Percentiles rank a stretch among this genome's conserved stretches.
These are phyloP conservation scores for Colletotrichum australisinense DNA, from an alignment of 2,329 filamentous ascomycete genomes.

Conservation along the genomic window DNA sequence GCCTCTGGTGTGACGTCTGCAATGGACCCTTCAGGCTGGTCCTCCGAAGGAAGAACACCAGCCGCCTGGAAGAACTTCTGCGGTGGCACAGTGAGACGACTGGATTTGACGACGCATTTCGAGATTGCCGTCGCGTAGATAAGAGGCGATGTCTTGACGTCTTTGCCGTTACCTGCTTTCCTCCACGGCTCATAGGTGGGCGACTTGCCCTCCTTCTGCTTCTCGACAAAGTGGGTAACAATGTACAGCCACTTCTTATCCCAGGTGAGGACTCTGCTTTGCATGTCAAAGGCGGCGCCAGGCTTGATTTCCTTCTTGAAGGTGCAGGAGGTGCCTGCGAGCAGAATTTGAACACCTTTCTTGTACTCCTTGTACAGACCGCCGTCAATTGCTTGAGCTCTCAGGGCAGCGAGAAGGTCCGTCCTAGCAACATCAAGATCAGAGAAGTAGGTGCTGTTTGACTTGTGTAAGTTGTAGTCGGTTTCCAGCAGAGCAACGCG, in stretches of 20 bases:
- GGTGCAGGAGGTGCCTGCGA: conserved; percentile 78
- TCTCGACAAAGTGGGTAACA: conserved; percentile 45
- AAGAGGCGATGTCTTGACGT: conserved; percentile 28
- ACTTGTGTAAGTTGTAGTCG: conserved; percentile 81
- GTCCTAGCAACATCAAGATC: conserved; percentile 68
- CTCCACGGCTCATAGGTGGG: conserved; percentile 51
- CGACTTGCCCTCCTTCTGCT: conserved; percentile 50
- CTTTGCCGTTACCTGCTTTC: conserved; percentile 54
- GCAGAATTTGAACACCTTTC: conserved; percentile 64
- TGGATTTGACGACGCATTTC: conserved; percentile 87
- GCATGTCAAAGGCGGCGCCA: conserved; percentile 78
- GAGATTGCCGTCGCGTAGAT: conserved; percentile 74
- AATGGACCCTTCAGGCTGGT: background rate
- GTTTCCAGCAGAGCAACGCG: conserved; percentile 69
- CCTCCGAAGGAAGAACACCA: conserved; percentile 3
- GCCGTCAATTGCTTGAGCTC: conserved; percentile 20
- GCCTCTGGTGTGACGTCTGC: background rate
- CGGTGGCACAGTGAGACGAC: conserved; percentile 85
- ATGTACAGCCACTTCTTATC: conserved; percentile 46
- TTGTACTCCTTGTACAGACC: conserved; percentile 54
- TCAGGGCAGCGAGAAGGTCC: conserved; percentile 51
- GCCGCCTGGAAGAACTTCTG: conserved; percentile 27
- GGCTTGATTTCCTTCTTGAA: conserved; percentile 81
- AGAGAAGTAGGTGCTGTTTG: conserved; percentile 77
- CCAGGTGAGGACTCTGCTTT: conserved; percentile 58